Evolutionary conservation across 495 filamentous ascomycete genomes (phyloP).

Genomic region (Penicillium psychrofluorescens): DNA sequence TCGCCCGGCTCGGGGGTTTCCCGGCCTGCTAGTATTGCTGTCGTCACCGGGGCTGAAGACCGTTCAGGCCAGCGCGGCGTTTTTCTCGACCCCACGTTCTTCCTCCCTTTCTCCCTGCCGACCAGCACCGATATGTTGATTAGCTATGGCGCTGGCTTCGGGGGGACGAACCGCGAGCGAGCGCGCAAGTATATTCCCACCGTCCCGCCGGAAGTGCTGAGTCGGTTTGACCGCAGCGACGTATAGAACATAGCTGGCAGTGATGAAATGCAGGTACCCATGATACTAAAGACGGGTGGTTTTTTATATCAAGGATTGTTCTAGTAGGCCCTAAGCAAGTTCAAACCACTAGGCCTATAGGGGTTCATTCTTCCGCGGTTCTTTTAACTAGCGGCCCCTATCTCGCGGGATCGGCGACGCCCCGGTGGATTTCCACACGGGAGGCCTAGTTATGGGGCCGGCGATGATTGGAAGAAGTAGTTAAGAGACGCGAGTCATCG

Average conservation of each 20-base stretch:
- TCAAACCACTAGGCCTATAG: no score
- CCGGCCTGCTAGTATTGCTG: slow-evolving; percentile 12
- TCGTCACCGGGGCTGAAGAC: slow-evolving; percentile 1
- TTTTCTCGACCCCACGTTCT: slow-evolving; percentile 80
- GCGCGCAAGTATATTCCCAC: slow-evolving; percentile 96
- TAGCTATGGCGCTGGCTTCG: slow-evolving; percentile 89
- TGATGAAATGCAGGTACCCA: no score
- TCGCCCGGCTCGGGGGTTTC: slow-evolving; percentile 23
- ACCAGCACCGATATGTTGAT: slow-evolving; percentile 97
- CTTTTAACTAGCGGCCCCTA: not conserved
- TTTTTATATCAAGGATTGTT: no score
- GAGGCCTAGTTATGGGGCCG: no score
- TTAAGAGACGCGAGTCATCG: no score
- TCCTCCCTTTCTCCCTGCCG: slow-evolving; percentile 89
- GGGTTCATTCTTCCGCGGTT: no score
- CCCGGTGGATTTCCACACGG: not conserved
- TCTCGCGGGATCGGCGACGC: slow-evolving; percentile 18
- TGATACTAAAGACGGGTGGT: no score
- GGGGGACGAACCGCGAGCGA: slow-evolving; percentile 82
- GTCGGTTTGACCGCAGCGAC: slow-evolving; percentile 68
- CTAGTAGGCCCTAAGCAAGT: no score
- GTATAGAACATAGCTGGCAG: slow-evolving; percentile 1
- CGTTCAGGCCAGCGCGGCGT: slow-evolving; percentile 37
- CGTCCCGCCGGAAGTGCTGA: slow-evolving; percentile 87
- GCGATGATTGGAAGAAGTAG: no score